Conservation (phyloP, 768 basidiomycete genomes). For the Amanita pallidorosea region DNA sequence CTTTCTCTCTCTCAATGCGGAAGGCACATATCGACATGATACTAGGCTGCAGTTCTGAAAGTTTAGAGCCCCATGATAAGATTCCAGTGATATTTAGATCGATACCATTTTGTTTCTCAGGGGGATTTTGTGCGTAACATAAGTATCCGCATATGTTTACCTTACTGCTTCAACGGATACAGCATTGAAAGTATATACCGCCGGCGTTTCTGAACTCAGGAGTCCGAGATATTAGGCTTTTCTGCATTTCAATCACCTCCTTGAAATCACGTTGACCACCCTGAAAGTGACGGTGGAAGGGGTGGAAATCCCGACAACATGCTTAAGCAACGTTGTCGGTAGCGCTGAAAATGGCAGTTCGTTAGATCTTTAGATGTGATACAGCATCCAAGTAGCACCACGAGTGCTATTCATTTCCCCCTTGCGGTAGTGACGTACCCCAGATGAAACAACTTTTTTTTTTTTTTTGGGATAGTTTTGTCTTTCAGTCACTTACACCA, state of each 20-base stretch:
- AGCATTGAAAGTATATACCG: background rate
- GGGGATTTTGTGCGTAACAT: no score
- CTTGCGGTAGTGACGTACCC: no score
- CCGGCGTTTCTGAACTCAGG: background rate
- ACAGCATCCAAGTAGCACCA: background rate
- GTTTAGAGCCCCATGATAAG: no score
- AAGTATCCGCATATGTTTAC: no score
- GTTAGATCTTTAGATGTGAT: background rate
- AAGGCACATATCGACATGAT: background rate
- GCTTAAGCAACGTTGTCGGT: constrained; percentile 1
- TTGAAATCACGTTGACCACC: background rate
- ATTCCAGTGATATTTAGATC: no score
- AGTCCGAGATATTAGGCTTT: background rate
- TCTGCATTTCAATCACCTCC: background rate
- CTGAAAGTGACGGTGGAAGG: background rate
- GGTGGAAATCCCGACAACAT: background rate
- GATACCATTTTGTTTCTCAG: no score
- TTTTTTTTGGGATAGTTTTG: no score
- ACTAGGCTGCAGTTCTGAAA: no score
- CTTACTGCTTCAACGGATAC: no score
- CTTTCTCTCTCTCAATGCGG: no score
- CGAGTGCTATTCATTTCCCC: no score
- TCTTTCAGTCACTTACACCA: background rate
- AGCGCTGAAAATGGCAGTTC: background rate
- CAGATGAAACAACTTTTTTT: no score